Base-by-base conservation (phyloP, 768 basidiomycete genomes). In the Leccinum fibrillosum region DNA sequence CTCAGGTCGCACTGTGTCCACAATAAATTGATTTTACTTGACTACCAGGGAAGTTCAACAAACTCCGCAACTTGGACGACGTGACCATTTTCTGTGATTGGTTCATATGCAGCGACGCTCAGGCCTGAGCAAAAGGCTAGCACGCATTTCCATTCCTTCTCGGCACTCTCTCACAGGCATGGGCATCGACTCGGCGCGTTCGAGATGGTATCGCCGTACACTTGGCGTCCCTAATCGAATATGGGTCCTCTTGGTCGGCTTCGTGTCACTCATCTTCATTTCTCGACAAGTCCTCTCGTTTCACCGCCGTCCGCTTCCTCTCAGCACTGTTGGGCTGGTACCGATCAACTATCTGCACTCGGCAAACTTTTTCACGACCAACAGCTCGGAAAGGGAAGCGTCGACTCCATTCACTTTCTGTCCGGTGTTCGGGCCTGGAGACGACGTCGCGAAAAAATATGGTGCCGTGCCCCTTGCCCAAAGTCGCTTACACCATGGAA, bases 371-470 rank as follows among this genome's bases (percentile, higher is more conserved):
- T 44, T 44, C 42, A 13, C 54, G 30, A 8, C 44, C 49, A 74
- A 72, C 64, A 66, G 12, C 72, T 81, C 52, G 75, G 83, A 53
- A 65, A 75, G n/a, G 13, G 52, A 56, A 15, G 21, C 25, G 21
- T 47, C 59, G 10, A 86, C 83, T 56, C 95, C 96, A 0, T 99
- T 99, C 72, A 76, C 80, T 1, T 99, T 98, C 72, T 99, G 96
- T 71, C 96, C 96, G 0, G 80, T 86, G 1, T 91, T 89, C 68
- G 92, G 92, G 2, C 87, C 88, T 2, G 85, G 85, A 2, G 96
- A 98, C 72, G 80, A 81, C 35, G 78, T 98, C 48, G 91, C 86
- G 2, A 73, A 77, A 25, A 89, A 89, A 72, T 92, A 97, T 68
- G 92, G 94, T 13, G 78, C 86, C 3, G 76, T 86, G 55, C 76